phyloP scores from a whole-genome alignment of 352 stramenopile species.

The Thraustotheca clavata region DNA sequence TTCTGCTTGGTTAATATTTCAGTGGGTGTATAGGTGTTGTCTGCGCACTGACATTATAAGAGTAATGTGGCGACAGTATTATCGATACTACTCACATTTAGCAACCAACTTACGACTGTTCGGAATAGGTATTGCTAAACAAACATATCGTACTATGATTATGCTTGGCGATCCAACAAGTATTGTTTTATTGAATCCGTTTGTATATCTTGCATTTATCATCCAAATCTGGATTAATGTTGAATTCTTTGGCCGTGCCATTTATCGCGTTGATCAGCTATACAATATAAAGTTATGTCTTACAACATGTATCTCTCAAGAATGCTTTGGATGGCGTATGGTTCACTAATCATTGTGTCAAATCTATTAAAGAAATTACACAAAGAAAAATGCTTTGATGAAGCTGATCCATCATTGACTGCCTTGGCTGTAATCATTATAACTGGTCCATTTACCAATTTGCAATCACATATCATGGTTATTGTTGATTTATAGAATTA shows the following conservation, averaged over 20 bases:
- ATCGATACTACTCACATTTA: no score
- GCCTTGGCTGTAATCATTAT: neutral
- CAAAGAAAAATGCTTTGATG: neutral
- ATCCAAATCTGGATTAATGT: constrained; percentile 10
- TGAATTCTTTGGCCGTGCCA: neutral
- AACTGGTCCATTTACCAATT: neutral
- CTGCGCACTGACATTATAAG: no score
- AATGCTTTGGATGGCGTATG: constrained; percentile 11
- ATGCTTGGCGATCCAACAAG: constrained; percentile 11
- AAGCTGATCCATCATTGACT: neutral
- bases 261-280: neutral
- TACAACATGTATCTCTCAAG: neutral
- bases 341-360: neutral
- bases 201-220: neutral
- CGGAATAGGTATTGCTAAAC: no score
- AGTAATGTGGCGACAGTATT: no score
- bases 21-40: no score
- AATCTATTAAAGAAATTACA: neutral
- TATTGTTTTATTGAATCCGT: neutral
- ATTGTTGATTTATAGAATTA: neutral
- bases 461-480: neutral
- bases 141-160: no score
- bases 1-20: no score
- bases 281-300: no score
- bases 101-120: no score